Base-by-base conservation (phyloP, 257 asterid genomes). In the Eustoma russellianum region DNA sequence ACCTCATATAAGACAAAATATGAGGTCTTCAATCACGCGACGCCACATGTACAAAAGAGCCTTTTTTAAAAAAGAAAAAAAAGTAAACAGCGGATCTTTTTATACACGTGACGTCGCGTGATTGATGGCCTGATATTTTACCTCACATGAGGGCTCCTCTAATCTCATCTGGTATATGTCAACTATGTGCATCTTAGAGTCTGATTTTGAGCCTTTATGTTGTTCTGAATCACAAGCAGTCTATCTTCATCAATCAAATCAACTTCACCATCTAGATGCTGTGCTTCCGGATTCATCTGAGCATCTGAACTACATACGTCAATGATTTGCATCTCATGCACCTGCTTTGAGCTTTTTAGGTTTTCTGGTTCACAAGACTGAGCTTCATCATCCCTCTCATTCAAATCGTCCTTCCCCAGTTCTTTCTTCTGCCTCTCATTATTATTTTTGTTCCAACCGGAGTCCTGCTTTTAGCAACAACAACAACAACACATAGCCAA, bases 391-490 rank as follows among this genome's bases (percentile, higher is more conserved):
- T 53, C 64, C 17, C 24, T 50, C 49, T 40, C 56, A 58, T 16
- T 43, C 34, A 14, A 41, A 19, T 61, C 48, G 52, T 58, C 58
- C 41, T 19, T 62, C 59, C 50, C 50, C 12, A 13, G 16, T 59
- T 40, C 45, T 49, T 30, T 63, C 64, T 62, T 68, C 13, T 9
- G 63, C 13, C 30, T 50, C 60, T 66, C 55, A 54, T 53, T 58
- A 41, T 30, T 63, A 45, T 28, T 53, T 53, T 54, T 72, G 49
- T 73, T 65, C 54, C 64, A 65, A 35, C 56, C 77, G 70, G 76
- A 52, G 53, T 52, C 68, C 55, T 33, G 14, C 50, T 48, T 77
- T 64, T n/a, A n/a, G n/a, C n/a, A n/a, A n/a, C n/a, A n/a, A n/a
- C n/a, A n/a, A n/a, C n/a, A n/a, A n/a, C n/a, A n/a, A n/a, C n/a